These are phyloP conservation scores for Aegilops tauschii DNA, from an alignment of 176 grass and related monocot species.

Conservation along the genomic window DNA sequence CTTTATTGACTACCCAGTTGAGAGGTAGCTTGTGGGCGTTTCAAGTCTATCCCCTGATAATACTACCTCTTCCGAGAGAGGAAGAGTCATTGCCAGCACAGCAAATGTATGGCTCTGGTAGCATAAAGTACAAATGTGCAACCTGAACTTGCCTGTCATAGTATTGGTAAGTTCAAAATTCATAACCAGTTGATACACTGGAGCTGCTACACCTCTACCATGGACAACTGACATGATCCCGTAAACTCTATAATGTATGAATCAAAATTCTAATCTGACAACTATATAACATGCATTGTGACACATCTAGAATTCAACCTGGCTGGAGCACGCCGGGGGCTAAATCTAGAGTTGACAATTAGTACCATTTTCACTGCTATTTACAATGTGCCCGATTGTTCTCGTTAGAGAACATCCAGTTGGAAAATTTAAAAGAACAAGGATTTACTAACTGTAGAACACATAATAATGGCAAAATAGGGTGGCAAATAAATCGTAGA, in stretches of 20 bases:
- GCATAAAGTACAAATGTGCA: conserved; percentile 28
- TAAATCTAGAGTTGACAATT: conserved; percentile 48
- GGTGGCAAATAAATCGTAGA: background rate
- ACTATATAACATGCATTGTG: conserved; percentile 24
- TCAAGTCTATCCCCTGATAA: conserved; percentile 21
- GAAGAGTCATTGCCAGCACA: conserved; percentile 16
- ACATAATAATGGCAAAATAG: background rate
- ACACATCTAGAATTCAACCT: conserved; percentile 41
- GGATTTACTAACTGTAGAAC: background rate
- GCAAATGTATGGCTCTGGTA: conserved; percentile 26
- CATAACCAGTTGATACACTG: background rate
- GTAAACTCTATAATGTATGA: conserved; percentile 23
- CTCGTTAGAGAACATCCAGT: background rate
- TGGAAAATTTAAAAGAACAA: conserved; percentile 10
- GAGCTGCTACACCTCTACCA: background rate
- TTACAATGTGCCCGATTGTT: conserved; percentile 22
- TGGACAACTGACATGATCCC: conserved; percentile 24
- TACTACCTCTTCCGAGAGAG: conserved; percentile 6
- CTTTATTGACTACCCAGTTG: conserved; percentile 27
- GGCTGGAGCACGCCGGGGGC: conserved; percentile 22
- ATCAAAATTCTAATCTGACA: conserved; percentile 25
- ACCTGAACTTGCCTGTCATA: conserved; percentile 29
- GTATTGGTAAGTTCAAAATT: conserved; percentile 39
- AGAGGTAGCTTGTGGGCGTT: conserved; percentile 12
- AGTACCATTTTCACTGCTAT: background rate